Conservation (phyloP, 306 rosid species). For the Castanospermum australe region DNA sequence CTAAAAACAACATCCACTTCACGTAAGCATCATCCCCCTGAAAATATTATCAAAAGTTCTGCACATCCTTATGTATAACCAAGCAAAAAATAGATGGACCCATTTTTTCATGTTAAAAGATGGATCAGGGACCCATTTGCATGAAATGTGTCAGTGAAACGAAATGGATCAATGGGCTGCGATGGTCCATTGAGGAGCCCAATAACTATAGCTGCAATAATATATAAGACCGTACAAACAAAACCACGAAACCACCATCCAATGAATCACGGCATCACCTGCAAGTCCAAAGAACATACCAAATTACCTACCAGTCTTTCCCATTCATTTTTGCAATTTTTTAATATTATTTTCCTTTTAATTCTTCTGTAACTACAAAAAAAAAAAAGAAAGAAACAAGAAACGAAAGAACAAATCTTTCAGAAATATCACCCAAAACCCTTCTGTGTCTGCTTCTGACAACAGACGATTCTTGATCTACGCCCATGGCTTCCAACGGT, state of each 20-base stretch:
- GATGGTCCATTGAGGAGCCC: too few species aligned
- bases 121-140: too few species aligned
- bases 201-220: too few species aligned
- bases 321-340: neutral
- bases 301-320: slow-evolving; percentile 29
- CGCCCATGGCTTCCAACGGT: slow-evolving; percentile 77
- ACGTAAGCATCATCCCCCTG: too few species aligned
- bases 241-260: neutral
- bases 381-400: neutral
- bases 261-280: neutral
- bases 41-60: too few species aligned
- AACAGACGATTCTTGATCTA: slow-evolving; percentile 32
- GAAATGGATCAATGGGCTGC: too few species aligned
- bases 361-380: neutral
- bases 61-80: too few species aligned
- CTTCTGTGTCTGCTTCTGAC: slow-evolving; percentile 23
- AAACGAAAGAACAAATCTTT: neutral
- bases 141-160: too few species aligned
- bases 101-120: too few species aligned
- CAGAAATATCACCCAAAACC: slow-evolving; percentile 28
- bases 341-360: neutral
- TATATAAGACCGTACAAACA: too few species aligned
- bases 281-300: slow-evolving; percentile 37
- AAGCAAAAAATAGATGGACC: too few species aligned
- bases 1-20: too few species aligned